A percentile compares a stretch with the other conserved stretches of the same genome.
phyloP scores from a whole-genome alignment of 768 basidiomycete species.

The Phylloporus rhodoxanthus region DNA sequence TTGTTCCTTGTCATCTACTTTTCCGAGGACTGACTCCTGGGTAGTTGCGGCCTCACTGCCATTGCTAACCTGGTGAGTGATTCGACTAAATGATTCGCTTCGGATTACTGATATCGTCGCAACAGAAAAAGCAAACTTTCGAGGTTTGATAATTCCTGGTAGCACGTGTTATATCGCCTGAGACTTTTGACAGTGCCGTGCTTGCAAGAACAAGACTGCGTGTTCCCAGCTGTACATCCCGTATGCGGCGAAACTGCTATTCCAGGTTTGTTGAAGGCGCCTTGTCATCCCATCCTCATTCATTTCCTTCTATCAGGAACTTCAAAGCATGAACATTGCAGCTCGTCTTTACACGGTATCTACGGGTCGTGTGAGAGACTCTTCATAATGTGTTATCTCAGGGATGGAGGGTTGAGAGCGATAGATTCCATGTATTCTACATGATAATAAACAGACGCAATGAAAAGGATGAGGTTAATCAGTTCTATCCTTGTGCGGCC shows the following conservation, averaged over 20 bases:
- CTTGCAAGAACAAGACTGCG: slow-evolving; percentile 95
- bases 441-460: slow-evolving; percentile 16
- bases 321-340: slow-evolving; percentile 95
- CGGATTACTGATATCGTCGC: slow-evolving; percentile 7
- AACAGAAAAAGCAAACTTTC: slow-evolving; percentile 94
- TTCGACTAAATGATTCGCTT: not conserved
- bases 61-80: slow-evolving; percentile 85
- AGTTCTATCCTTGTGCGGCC: slow-evolving; percentile 30
- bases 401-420: not conserved
- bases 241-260: slow-evolving; percentile 93
- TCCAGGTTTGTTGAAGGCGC: slow-evolving; percentile 59
- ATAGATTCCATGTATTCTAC: slow-evolving; percentile 33
- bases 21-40: slow-evolving; percentile 1
- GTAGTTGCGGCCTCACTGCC: slow-evolving; percentile 89
- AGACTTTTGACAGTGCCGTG: slow-evolving; percentile 57
- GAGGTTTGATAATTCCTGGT: slow-evolving; percentile 45
- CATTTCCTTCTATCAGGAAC: slow-evolving; percentile 46
- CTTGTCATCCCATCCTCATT: slow-evolving; percentile 1
- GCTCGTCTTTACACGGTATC: slow-evolving; percentile 83
- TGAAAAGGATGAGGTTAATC: slow-evolving; percentile 26
- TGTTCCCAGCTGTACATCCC: slow-evolving; percentile 90
- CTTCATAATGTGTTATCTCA: slow-evolving; percentile 10
- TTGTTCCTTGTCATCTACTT: slow-evolving; percentile 12
- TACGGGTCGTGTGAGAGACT: slow-evolving; percentile 77
- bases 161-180: slow-evolving; percentile 1